Base-by-base conservation (phyloP, 2,329 filamentous ascomycete species). In the Huntiella savannae region DNA sequence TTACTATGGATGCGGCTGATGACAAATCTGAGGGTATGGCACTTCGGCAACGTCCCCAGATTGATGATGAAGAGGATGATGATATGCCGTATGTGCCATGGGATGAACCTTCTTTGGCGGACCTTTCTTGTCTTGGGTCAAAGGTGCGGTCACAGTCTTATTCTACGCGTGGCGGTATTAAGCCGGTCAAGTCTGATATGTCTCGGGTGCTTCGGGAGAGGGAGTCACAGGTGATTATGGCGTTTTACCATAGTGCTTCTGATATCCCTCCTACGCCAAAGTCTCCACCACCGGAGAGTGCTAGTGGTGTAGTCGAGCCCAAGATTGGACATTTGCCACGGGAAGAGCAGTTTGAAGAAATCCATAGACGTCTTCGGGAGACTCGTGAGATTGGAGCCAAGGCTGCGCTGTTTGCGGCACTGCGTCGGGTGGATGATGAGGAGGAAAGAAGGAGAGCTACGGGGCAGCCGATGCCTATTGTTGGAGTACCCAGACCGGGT, bases 11-110 rank as follows among this genome's bases (percentile, higher is more conserved):
- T 58, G 79, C 79, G 3, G 71, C 72, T 28, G 81, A 86, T 56
- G 78, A 83, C 54, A 75, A 76, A 43, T 77, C 75, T 4, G 82
- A 83, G 55, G 79, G 82, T 42, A 76, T 80, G 65, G 75, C 79
- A 53, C 62, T 78, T 45, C 78, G 76, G 54, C 67, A 69, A 52
- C 64, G 69, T n/a, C 59, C 58, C 15, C 65, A 66, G 22, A 63
- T 67, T 39, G 71, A 74, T 2, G 71, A 77, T 0, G 70, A 77
- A 8, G 69, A 73, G 3, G 73, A 79, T 1, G 70, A 73, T 17
- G 71, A 74, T 46, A 55, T 68, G 40, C 65, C 67, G 4, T 67
- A 72, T 47, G 63, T 66, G 45, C 62, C 71, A 43, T 73, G 75
- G 68, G 56, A 64, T 36, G 63, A 67, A 16, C 71, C 70, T 1